phyloP scores from a whole-genome alignment of 495 filamentous ascomycete species.

The Hypoxylon rickii region DNA sequence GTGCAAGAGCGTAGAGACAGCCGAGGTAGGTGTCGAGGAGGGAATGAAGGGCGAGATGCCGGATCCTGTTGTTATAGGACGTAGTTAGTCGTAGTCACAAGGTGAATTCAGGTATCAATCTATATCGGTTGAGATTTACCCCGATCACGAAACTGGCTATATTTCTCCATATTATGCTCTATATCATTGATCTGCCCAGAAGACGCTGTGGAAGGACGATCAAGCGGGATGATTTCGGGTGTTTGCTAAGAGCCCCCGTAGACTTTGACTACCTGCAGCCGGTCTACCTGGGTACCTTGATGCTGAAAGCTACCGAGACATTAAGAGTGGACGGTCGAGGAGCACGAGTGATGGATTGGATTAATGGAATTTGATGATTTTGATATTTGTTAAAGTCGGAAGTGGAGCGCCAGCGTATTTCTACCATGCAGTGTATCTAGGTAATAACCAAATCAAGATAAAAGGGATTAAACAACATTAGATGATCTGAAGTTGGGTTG shows the following conservation, averaged over 20 bases:
- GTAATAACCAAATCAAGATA: not conserved
- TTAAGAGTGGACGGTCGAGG: not conserved
- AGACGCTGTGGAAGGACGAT: too few species aligned
- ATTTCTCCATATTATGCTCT: slow-evolving; percentile 88
- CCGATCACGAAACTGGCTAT: slow-evolving; percentile 92
- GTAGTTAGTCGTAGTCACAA: not conserved
- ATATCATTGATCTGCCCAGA: too few species aligned
- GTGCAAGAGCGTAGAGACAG: slow-evolving; percentile 64
- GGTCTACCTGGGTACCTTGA: not conserved
- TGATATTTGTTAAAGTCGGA: too few species aligned
- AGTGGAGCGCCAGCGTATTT: too few species aligned
- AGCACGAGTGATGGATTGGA: not conserved
- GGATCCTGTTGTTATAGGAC: slow-evolving; percentile 63
- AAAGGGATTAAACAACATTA: slow-evolving; percentile 3
- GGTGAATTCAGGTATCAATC: not conserved
- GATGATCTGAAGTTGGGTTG: too few species aligned
- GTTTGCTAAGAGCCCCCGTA: not conserved
- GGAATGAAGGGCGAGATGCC: slow-evolving; percentile 96
- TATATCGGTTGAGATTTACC: slow-evolving; percentile 55
- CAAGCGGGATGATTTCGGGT: slow-evolving; percentile 2
- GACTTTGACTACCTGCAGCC: slow-evolving; percentile 9
- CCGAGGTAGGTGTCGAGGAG: slow-evolving; percentile 62
- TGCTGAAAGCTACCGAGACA: slow-evolving; percentile 27
- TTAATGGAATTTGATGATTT: too few species aligned
- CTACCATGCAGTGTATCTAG: too few species aligned